Conservation (phyloP, 1,284 basidiomycete genomes). For the Ustanciosporium gigantosporum region DNA sequence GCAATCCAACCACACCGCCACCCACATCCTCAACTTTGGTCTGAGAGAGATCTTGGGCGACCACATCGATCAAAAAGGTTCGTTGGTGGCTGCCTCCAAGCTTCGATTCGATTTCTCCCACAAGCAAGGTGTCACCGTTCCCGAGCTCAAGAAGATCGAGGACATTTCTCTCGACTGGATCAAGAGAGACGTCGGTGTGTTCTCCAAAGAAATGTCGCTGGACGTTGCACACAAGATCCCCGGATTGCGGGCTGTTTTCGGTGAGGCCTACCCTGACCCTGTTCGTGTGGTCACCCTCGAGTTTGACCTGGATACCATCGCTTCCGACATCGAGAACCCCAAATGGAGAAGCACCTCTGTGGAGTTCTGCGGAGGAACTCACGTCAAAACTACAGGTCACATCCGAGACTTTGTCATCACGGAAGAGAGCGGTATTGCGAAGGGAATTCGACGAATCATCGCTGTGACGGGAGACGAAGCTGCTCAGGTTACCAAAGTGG, state of each 20-base stretch:
- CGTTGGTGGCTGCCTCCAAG: constrained; percentile 90
- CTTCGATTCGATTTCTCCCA: constrained; percentile 98
- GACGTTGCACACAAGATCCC: constrained; percentile 82
- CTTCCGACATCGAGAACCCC: constrained; percentile 79
- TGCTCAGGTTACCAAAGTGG: constrained; percentile 74
- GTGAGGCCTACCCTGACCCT: constrained; percentile 95
- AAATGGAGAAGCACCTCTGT: constrained; percentile 89
- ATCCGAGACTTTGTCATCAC: constrained; percentile 93
- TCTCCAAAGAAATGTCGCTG: constrained; percentile 82
- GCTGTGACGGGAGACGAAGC: constrained; percentile 96
- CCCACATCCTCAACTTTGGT: constrained; percentile 93
- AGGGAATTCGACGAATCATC: constrained; percentile 91
- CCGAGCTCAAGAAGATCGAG: constrained; percentile 84
- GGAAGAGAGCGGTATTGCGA: constrained; percentile 96
- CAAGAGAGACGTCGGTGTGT: constrained; percentile 83
- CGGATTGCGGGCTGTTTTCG: constrained; percentile 93
- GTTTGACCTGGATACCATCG: constrained; percentile 82
- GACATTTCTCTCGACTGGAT: constrained; percentile 85
- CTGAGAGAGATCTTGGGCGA: constrained; percentile 92
- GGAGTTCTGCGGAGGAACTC: constrained; percentile 98
- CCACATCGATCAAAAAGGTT: constrained; percentile 97
- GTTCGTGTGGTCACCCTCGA: constrained; percentile 92
- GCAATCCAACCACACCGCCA: constrained; percentile 96
- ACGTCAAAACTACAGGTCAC: constrained; percentile 90
- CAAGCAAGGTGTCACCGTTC: constrained; percentile 77